Evolutionary conservation across 2,329 filamentous ascomycete species (phyloP).

Genomic region (Penicillium fuscoglaucum): DNA sequence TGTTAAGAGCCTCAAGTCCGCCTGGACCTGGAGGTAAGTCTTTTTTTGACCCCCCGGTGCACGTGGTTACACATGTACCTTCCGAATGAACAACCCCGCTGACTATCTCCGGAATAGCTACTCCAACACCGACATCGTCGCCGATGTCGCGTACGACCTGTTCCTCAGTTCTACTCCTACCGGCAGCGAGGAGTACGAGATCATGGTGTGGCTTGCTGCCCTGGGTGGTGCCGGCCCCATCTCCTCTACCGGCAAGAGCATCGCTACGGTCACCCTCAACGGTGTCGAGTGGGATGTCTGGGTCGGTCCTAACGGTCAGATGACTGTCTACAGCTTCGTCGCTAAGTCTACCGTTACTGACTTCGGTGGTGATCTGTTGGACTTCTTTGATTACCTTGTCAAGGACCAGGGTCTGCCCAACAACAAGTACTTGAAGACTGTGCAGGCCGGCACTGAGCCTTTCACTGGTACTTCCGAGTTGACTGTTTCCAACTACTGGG

Average conservation of each 20-base stretch:
- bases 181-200: conserved; percentile 56
- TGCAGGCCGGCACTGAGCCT: conserved; percentile 44
- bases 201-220: conserved; percentile 67
- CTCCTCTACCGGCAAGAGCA: conserved; percentile 48
- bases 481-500: conserved; percentile 14
- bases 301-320: conserved; percentile 60
- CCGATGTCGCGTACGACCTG: conserved; percentile 63
- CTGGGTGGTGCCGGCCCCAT: conserved; percentile 61
- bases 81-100: not conserved
- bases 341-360: conserved; percentile 48
- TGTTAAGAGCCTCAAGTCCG: conserved; percentile 47
- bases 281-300: conserved; percentile 60
- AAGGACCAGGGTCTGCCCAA: conserved; percentile 35
- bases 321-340: conserved; percentile 61
- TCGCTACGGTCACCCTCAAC: conserved; percentile 56
- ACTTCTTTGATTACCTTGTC: conserved; percentile 60
- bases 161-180: conserved; percentile 55
- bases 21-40: conserved; percentile 47
- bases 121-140: conserved; percentile 51
- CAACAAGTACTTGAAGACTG: conserved; percentile 55
- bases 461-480: conserved; percentile 36
- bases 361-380: conserved; percentile 59
- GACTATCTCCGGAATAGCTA: conserved; percentile 40
- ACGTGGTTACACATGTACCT: not conserved
- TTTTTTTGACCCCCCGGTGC: not conserved